Evolutionary conservation across 306 rosid genomes (phyloP).

Genomic region (Rubus idaeus): DNA sequence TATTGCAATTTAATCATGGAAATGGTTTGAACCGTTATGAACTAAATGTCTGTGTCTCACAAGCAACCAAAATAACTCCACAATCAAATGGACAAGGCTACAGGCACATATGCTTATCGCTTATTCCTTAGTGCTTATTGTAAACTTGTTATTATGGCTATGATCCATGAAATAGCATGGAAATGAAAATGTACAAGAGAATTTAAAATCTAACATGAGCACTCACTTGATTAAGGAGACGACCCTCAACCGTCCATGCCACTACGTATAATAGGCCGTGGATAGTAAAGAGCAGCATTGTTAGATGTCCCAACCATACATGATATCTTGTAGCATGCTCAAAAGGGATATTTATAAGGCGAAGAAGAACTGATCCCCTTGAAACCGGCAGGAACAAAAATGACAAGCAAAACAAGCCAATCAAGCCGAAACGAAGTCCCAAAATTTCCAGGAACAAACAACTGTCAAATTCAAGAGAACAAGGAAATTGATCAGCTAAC

Average conservation of each 20-base stretch:
- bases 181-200: not conserved
- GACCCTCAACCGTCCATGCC: constrained; percentile 70
- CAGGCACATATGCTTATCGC: not conserved
- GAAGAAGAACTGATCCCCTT: constrained; percentile 92
- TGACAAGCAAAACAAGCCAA: constrained; percentile 64
- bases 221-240: constrained; percentile 53
- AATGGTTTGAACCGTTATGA: too few species aligned
- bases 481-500: constrained; percentile 23
- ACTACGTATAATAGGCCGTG: constrained; percentile 66
- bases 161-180: not conserved
- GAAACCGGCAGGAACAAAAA: constrained; percentile 84
- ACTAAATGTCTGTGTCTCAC: too few species aligned
- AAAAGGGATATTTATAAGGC: constrained; percentile 71
- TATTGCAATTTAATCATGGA: too few species aligned
- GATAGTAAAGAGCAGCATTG: constrained; percentile 81
- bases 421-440: constrained; percentile 65
- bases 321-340: constrained; percentile 91
- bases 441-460: constrained; percentile 39
- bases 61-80: not conserved
- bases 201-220: constrained; percentile 6
- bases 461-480: constrained; percentile 45
- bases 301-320: constrained; percentile 96
- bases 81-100: not conserved
- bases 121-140: not conserved
- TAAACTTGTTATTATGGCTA: not conserved